Base-by-base conservation (phyloP, 371 early-diverging fungal species). In the Sporodiniella umbellata region DNA sequence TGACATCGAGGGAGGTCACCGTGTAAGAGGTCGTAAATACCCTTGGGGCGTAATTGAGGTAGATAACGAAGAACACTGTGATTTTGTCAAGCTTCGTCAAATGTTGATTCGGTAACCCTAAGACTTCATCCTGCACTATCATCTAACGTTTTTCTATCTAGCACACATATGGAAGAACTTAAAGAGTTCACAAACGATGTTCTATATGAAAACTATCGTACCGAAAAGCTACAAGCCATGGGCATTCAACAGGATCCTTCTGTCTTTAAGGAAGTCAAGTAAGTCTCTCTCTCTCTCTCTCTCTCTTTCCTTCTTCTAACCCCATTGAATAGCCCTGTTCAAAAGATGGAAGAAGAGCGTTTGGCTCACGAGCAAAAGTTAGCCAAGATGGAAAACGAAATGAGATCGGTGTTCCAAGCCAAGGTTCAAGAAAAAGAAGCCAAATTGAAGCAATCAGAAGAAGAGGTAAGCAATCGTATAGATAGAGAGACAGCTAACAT, bases 341-440 rank as follows among this genome's bases (percentile, higher is more conserved):
- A 88, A 58, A 92, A 93, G 79, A 76, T 95, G 67, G 98, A 96
- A 62, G 94, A 95, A 71, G 95, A 96, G 72, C 86, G 89, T 44
- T 61, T 81, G 15, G 82, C 90, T 48, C 98, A 98, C 62, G 97
- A 98, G 68, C 88, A 85, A 60, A 95, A 94, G 77, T 83, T 98
- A 80, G 81, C 88, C 60, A 95, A 96, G 84, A 94, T 98, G 97
- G 97, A 98, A 66, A 85, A 89, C 40, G 97, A 98, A 70, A 96
- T 98, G 97, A 90, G 90, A 70, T 83, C 88, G 8, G 97, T 98
- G 33, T 96, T 98, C 89, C 92, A 94, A 68, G 94, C 93, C 57
- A 98, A 98, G 84, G 96, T 98, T 11, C 91, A 93, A 54, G 98
- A 98, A 71, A 96, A 96, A 81, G 97, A 96, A 68, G 78, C 88